Evolutionary conservation across 2,329 filamentous ascomycete species (phyloP), one percentile per base, ranked within the genome.

Genomic region (Pseudocercospora fijiensis): DNA sequence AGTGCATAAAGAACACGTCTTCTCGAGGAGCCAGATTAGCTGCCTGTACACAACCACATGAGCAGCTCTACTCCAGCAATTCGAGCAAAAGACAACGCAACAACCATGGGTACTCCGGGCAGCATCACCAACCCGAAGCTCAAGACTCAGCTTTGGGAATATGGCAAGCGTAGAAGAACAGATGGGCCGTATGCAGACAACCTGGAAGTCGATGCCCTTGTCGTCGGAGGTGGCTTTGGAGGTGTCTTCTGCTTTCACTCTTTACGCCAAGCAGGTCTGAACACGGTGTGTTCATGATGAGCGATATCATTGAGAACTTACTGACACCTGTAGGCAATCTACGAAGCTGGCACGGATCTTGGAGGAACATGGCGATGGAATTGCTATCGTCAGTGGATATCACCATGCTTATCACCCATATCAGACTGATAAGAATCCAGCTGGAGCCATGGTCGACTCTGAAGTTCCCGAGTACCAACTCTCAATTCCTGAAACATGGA

Each of bases 401-500:
- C n/a, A 22, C 2, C n/a, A 20, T 41, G 22, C 13, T 47, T 10
- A 11, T 24, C 2, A 26, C 18, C 9, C 24, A 10, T n/a, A 26
- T 56, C 22, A 53, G 8, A 77, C 57, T 55, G 57, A 60, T n/a
- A 8, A 4, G 65, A 84, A 3, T 10, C 9, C 27, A 65, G 60
- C 71, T 27, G 76, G 81, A 4, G 81, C 81, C 9, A 74, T 79
- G 18, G 81, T 83, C 16, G 81, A 83, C 64, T 78, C 76, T 2
- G 77, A 80, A 66, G 75, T 79, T 1, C 81, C 81, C 0, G 76
- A 81, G 11, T 83, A 83, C 61, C 78, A 81, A 62, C 79, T 80
- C 60, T 79, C 77, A 8, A 76, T 83, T 49, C 78, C 78, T 16
- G 79, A 83, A 65, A 75, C 81, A 27, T 73, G 68, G 60, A 65